Evolutionary conservation across 331 rosid species (phyloP), one percentile per base, ranked within the genome.

Genomic region (Pyracantha coccinea): DNA sequence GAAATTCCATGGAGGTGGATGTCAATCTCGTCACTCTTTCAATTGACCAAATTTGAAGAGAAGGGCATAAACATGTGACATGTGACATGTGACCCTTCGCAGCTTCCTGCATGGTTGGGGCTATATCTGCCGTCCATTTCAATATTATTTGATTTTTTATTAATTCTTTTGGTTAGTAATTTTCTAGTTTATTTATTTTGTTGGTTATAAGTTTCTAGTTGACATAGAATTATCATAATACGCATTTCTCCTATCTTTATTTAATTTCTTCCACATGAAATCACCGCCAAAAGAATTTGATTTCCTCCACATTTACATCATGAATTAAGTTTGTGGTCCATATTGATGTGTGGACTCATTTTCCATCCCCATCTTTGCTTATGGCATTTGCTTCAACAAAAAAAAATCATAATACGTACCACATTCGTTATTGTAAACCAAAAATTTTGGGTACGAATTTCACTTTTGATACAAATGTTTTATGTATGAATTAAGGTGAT

Each of bases 221-320:
- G 77, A 60, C 77, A 73, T 73, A 19, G 76, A 38, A 31, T 58
- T 23, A 35, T 72, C 57, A 31, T 10, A 17, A 58, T 12, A 41
- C 19, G 41, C 27, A 38, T 27, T 41, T 2, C 45, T 60, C 15
- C 21, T 10, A 35, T 21, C 75, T 2, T 9, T 17, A 54, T 23
- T 44, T 3, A 14, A 8, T 23, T 8, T 32, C 65, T 33, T 72
- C 38, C 16, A 35, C 64, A 2, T 35, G 67, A 23, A 28, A 16
- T 73, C 77, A 73, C 44, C 28, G 20, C 41, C 68, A 5, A 72
- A 16, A 25, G 45, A 61, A 14, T 2, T 14, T 58, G 28, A 61
- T 61, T 61, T 61, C 66, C 19, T 27, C 35, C 9, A 7, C 11
- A 61, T 27, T 61, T 24, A 27, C 32, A 27, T 25, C 66, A 32